A percentile compares a stretch with the other conserved stretches of the same genome.
These are phyloP conservation scores for Exophiala spinifera DNA, from an alignment of 2,329 filamentous ascomycete genomes.

Conservation along the genomic window DNA sequence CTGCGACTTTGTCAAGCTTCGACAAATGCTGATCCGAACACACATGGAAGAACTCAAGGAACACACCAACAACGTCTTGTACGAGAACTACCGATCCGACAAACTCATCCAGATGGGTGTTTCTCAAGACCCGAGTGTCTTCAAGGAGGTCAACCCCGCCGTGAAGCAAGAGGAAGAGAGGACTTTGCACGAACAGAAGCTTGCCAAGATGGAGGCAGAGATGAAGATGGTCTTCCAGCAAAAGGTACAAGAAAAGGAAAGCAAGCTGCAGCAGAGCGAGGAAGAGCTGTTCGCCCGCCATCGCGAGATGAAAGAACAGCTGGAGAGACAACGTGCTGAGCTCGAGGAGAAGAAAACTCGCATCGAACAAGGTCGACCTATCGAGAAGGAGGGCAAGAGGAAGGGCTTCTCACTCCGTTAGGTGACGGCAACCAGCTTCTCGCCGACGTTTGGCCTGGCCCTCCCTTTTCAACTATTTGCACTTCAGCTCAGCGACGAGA, in stretches of 20 bases:
- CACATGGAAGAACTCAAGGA: conserved; percentile 99
- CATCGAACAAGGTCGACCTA: conserved; percentile 88
- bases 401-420: conserved; percentile 99
- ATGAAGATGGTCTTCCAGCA: conserved; percentile 99
- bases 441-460: conserved; percentile 20
- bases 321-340: conserved; percentile 90
- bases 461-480: conserved; percentile 27
- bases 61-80: conserved; percentile 97
- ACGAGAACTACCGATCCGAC: conserved; percentile 99
- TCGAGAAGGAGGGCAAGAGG: conserved; percentile 97
- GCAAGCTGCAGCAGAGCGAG: conserved; percentile 98
- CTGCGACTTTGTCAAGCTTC: conserved; percentile 99
- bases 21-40: conserved; percentile 99
- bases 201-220: conserved; percentile 99
- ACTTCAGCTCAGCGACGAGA: conserved; percentile 34
- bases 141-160: conserved; percentile 99
- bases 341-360: conserved; percentile 98
- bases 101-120: conserved; percentile 99
- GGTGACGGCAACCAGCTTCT: conserved; percentile 32
- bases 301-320: conserved; percentile 99
- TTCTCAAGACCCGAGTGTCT: conserved; percentile 95
- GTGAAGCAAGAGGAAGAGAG: conserved; percentile 99
- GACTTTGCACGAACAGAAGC: conserved; percentile 96
- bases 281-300: conserved; percentile 97
- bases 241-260: conserved; percentile 99